Base-by-base conservation (phyloP, 352 stramenopile genomes). In the Phytophthora uliginosa region DNA sequence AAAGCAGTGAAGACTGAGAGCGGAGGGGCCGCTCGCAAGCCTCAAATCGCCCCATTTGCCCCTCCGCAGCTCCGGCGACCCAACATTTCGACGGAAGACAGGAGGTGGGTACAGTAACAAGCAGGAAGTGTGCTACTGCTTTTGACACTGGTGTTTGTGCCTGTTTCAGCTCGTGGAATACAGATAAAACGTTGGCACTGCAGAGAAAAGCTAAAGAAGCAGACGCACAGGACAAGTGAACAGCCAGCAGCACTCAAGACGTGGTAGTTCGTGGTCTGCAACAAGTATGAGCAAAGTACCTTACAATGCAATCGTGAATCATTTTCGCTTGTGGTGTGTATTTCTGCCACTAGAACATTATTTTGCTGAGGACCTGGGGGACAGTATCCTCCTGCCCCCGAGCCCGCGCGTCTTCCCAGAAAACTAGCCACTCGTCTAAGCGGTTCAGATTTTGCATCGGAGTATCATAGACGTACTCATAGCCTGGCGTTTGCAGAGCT, bases 61-160 rank as follows among this genome's bases (percentile, higher is more conserved):
- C 86, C 86, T 6, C 86, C 86, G 13, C 86, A 93, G 60, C 79
- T 93, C 9, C 88, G 86, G 60, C 73, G 84, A 0, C 86, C 86
- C 1, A 93, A 93, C 51, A 82, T 93, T 7, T 91, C 84, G 2
- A 93, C 86, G 0, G 86, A 95, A 72, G 88, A 95, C 57, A 42
- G 78, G 17, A 81, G 78, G 84, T 93, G 48, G 51, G 82, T 75
- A 24, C 45, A 24, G 3, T 9, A 24, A 24, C 3, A 15, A 13
- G 2, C 15, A 26, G 40, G 20, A 17, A 22, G 6, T 4, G 7
- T 26, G 9, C 22, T 58, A 31, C 24, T 59, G 17, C 6, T 28
- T 64, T 52, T 54, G 17, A 2, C 42, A 7, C 7, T 55, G 15
- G 15, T 52, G n/a, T 59, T 45, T 62, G 51, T 50, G 51, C 12